Percentiles rank a stretch among this genome's conserved stretches.
Evolutionary conservation across 306 rosid species (phyloP).

Genomic region (Rosa persica): DNA sequence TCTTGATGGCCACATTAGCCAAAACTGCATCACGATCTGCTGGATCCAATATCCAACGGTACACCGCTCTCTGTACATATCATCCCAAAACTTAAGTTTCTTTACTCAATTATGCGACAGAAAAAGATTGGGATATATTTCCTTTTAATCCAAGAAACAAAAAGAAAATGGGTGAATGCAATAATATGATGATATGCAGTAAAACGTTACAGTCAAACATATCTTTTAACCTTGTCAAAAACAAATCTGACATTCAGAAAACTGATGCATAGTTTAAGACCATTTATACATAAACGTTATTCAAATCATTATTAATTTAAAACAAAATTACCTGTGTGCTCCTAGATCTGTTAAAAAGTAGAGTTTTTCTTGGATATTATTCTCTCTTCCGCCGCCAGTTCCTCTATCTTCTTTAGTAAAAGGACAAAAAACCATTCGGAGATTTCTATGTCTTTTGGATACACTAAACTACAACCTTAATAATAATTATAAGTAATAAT

Average conservation of each 20-base stretch:
- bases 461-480: not conserved
- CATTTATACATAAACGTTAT: not conserved
- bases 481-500: not conserved
- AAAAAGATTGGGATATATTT: not conserved
- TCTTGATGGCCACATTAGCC: conserved; percentile 58
- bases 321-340: not conserved
- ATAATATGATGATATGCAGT: not conserved
- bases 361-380: not conserved
- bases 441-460: conserved; percentile 1
- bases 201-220: not conserved
- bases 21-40: conserved; percentile 70
- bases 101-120: not conserved
- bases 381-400: not conserved
- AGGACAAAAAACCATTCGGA: conserved; percentile 10
- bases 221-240: not conserved
- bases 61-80: conserved; percentile 61
- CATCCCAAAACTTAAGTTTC: not conserved
- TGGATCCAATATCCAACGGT: conserved; percentile 74
- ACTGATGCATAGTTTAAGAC: not conserved
- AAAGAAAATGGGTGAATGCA: not conserved
- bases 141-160: not conserved
- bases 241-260: not conserved
- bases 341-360: not conserved
- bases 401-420: not conserved
- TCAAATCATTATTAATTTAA: not conserved